phyloP scores from a whole-genome alignment of 2,329 filamentous ascomycete genomes.

The Alternaria gaisen region DNA sequence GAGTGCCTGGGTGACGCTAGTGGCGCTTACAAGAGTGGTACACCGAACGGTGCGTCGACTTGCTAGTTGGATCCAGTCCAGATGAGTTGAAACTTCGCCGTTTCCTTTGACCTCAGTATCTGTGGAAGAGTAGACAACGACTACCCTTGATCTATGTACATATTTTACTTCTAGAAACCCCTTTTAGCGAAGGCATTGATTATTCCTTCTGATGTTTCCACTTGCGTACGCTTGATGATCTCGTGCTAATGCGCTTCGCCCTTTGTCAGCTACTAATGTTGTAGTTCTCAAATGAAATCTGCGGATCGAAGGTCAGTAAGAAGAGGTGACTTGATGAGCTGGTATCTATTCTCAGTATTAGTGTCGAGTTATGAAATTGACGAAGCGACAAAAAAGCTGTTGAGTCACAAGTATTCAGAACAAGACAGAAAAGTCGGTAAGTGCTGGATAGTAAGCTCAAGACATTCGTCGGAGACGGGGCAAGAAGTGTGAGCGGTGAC shows the following conservation, averaged over 20 bases:
- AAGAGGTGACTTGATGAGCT: not conserved
- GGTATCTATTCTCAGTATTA: not conserved
- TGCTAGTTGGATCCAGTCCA: conserved; percentile 21
- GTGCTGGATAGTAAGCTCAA: too few species aligned
- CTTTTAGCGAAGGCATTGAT: not conserved
- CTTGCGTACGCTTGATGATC: not conserved
- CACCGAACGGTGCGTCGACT: conserved; percentile 26
- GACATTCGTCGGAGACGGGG: fast-evolving
- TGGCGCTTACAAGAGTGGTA: conserved; percentile 40
- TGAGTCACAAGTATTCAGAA: too few species aligned
- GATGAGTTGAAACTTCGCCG: not conserved
- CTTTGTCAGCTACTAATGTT: not conserved
- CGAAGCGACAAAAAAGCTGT: too few species aligned
- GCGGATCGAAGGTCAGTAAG: not conserved
- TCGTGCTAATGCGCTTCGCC: not conserved
- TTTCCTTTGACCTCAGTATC: too few species aligned
- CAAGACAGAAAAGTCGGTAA: too few species aligned
- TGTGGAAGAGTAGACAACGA: not conserved
- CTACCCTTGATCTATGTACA: not conserved
- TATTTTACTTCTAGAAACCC: not conserved
- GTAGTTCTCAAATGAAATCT: not conserved
- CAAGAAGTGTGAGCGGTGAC: too few species aligned
- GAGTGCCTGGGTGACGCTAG: conserved; percentile 44
- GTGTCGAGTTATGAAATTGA: too few species aligned
- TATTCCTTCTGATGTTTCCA: not conserved